Evolutionary conservation across 345 rosid species (phyloP).

Genomic region (Camelina sativa): DNA sequence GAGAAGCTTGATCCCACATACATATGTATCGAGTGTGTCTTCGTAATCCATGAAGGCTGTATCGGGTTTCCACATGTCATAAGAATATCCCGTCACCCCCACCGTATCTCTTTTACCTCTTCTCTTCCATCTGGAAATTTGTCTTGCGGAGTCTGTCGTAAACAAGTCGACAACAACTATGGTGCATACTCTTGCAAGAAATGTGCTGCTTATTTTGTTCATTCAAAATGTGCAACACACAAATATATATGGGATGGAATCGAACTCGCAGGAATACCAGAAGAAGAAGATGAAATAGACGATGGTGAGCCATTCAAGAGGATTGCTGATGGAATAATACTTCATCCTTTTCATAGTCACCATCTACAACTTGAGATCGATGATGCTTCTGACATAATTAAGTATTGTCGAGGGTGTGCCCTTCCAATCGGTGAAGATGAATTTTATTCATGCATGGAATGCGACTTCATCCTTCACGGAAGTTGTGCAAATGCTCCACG

Average conservation of each 20-base stretch:
- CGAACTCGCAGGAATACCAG: not conserved
- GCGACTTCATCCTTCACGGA: too few species aligned
- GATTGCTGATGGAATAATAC: not conserved
- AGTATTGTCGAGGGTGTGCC: not conserved
- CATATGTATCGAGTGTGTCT: not conserved
- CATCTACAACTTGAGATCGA: not conserved
- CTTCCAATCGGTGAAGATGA: too few species aligned
- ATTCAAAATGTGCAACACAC: not conserved
- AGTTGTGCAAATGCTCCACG: too few species aligned
- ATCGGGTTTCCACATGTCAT: not conserved
- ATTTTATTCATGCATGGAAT: too few species aligned
- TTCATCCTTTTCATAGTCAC: not conserved
- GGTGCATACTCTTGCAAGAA: not conserved
- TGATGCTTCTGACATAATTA: not conserved
- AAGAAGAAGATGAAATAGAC: not conserved
- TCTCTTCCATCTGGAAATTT: not conserved
- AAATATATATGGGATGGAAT: not conserved
- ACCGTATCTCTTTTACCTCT: constrained; percentile 8
- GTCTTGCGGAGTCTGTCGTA: not conserved
- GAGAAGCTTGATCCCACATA: not conserved
- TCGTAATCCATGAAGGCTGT: not conserved
- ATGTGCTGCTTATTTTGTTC: not conserved
- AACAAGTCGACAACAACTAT: not conserved
- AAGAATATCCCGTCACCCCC: constrained; percentile 30
- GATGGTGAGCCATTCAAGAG: not conserved